Base-by-base conservation (phyloP, 2,329 filamentous ascomycete genomes). In the Fusarium annulatum region DNA sequence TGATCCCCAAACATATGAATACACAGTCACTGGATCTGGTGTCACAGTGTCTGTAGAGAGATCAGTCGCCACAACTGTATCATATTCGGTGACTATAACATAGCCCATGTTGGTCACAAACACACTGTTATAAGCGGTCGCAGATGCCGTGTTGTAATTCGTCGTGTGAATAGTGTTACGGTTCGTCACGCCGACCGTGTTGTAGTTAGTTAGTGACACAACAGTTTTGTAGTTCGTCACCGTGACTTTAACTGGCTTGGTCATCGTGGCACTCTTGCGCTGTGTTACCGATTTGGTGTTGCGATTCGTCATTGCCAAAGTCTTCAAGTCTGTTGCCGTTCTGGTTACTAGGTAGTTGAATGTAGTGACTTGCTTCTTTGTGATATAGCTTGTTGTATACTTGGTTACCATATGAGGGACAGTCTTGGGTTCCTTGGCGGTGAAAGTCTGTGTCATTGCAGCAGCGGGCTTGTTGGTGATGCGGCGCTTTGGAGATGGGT, bases 11-110 rank as follows among this genome's bases (percentile, higher is more conserved):
- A 36, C 6, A 26, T 10, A 36, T 26, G 19, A 2, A 30, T 16
- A 9, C 3, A 36, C 30, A 11, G 49, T 52, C 2, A 26, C 49
- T 0, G 33, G 16, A 26, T 34, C 15, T 0, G 33, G n/a, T 36
- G 10, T 36, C 7, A 26, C 4, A 23, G 30, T 52, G 0, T 26
- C 15, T 5, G 33, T 52, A 4, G 9, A 12, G 1, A 26, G 4
- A 36, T 26, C 49, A 5, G n/a, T 36, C 6, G 11, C n/a, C 4
- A 15, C 1, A 19, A 52, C 21, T 10, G 52, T n/a, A 36, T 18
- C 18, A 19, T 34, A 21, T 7, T 23, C 18, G 5, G 57, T 63
- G 19, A 55, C 28, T 2, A 46, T 63, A 1, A n/a, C 9, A 33
- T 36, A 21, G n/a, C 4, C 55, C 4, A 18, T 8, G 3, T 58